Base-by-base conservation (phyloP, 768 basidiomycete genomes). In the Boletus rubescentipes region DNA sequence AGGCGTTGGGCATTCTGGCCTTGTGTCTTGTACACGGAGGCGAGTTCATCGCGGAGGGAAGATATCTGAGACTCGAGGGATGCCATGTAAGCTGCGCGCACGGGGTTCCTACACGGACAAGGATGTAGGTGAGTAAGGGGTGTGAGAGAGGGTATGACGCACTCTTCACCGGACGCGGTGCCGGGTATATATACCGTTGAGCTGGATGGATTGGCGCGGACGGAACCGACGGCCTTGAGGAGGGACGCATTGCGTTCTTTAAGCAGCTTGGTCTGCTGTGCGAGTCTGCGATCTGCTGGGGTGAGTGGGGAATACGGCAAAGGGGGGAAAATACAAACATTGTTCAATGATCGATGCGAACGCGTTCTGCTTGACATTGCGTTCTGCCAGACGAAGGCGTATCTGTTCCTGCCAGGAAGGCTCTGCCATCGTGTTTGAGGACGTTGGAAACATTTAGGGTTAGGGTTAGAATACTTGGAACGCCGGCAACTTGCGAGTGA, bases 11-110 rank as follows among this genome's bases (percentile, higher is more conserved):
- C 91, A 70, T 97, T 96, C 73, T 96, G 93, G 5, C 92, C 91
- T 58, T 98, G 95, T 0, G 93, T 91, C 71, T 96, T 95, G 78
- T 98, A 99, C 2, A 96, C 85, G 9, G 89, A 91, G 3, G 95
- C 92, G 46, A 98, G 80, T 70, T 98, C 96, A 61, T 91, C 89
- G 32, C 95, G 86, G 45, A 97, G 77, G 11, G 90, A 86, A 2
- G 93, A 92, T 69, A 98, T 90, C 67, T 98, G 94, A 5, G 89
- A 87, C 71, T 98, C 95, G 44, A 98, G 84, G 18, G 96, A 97
- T 1, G 86, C 77, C 70, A 95, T 85, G 71, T 96, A 93, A 15
- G 93, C 93, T 35, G 87, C 83, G 39, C 87, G 85, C 38, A 95
- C 88, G 23, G 92, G 87, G 67, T 93, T 90, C 59, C 89, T 93